Evolutionary conservation across 1,284 basidiomycete species (phyloP), one percentile per base, ranked within the genome.

Genomic region (Ganoderma resinaceum): DNA sequence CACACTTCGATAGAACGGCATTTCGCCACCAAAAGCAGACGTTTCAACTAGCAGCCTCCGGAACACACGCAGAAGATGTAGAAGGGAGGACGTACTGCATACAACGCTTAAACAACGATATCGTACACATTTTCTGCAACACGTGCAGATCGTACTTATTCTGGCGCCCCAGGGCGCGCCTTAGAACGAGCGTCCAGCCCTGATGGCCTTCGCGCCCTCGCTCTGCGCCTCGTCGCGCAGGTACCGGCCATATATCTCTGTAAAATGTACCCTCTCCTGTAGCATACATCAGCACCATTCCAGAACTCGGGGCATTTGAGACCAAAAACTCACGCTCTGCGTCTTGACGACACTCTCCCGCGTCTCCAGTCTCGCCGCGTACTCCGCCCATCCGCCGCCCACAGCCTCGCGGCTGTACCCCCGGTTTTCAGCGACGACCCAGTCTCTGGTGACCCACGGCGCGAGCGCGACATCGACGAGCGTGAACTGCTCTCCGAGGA

Each of bases 381-480:
- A 90, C 57, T 77, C 79, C 66, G 80, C 80, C 85, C 88, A 90
- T 37, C 75, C 79, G 0, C 77, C 72, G 31, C 85, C 82, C 1
- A 84, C 87, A 14, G 81, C 84, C 29, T 77, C 80, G 16, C 84
- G 75, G 33, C 77, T 78, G 74, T 83, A 90, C 1, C 82, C 85
- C n/a, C 89, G 79, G 70, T 90, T 76, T 69, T 89, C 83, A 31
- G 76, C 74, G n/a, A 86, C 16, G 53, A 87, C 78, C 72, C 84
- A 85, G 66, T 87, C 85, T 18, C 87, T 77, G 6, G 81, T 77
- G 52, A 85, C 80, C 86, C 89, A 92, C 16, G 90, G 90, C 7
- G 86, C 88, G 37, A 89, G 80, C 3, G 85, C 84, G 55, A 87
- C 80, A 75, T 91, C 91, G 14, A 88, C 88, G 64, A 89, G 78